These are phyloP conservation scores for Arachis monticola DNA, from an alignment of 331 rosid genomes.

Conservation along the genomic window DNA sequence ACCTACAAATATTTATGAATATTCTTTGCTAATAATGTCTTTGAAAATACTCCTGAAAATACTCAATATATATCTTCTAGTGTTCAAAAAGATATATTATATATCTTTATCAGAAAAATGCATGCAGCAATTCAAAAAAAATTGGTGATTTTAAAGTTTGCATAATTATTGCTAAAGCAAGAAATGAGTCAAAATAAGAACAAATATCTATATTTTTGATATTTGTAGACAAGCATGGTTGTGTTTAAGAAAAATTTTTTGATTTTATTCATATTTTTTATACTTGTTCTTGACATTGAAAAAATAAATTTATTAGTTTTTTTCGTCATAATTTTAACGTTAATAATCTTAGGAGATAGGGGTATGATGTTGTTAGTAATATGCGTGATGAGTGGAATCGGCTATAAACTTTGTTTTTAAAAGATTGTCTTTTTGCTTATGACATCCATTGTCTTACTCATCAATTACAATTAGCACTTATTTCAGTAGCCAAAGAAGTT, in stretches of 20 bases:
- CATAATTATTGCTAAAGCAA: not conserved
- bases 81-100: too few species aligned
- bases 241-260: not conserved
- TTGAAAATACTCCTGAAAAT: constrained; percentile 3
- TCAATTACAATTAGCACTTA: not conserved
- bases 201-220: not conserved
- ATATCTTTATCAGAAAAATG: not conserved
- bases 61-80: not conserved
- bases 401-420: not conserved
- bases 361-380: not conserved
- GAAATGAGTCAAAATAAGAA: not conserved
- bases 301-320: not conserved
- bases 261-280: not conserved
- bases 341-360: not conserved
- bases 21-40: not conserved
- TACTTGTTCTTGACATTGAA: not conserved
- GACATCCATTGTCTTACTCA: too few species aligned
- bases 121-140: not conserved
- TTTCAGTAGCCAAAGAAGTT: not conserved
- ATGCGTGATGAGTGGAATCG: not conserved
- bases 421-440: not conserved
- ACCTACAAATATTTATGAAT: too few species aligned
- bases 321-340: not conserved
- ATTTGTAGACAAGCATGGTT: not conserved
- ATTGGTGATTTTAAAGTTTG: not conserved